phyloP scores from a whole-genome alignment of 768 basidiomycete species.

The Serendipita sp. region DNA sequence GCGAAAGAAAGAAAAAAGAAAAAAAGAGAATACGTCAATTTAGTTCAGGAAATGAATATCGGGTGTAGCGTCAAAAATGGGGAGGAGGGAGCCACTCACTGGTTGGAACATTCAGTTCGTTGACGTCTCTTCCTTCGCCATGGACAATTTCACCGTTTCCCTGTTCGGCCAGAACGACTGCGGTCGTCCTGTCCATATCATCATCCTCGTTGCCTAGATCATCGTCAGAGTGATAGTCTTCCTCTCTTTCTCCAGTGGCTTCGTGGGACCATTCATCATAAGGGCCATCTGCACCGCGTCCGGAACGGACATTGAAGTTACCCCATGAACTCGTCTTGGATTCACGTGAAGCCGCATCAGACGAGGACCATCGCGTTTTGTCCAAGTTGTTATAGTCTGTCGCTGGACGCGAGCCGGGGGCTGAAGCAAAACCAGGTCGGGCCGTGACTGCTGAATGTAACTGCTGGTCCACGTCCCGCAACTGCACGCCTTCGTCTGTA shows the following conservation, averaged over 20 bases:
- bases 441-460: slow-evolving; percentile 7
- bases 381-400: not conserved
- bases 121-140: slow-evolving; percentile 44
- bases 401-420: not conserved
- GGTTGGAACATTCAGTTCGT: slow-evolving; percentile 47
- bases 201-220: slow-evolving; percentile 40
- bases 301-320: not conserved
- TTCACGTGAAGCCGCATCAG: not conserved
- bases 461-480: slow-evolving; percentile 22
- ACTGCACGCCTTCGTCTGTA: slow-evolving; percentile 46
- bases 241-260: slow-evolving; percentile 20
- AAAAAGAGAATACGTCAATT: not conserved
- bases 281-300: not conserved
- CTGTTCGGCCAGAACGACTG: slow-evolving; percentile 65
- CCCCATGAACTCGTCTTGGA: slow-evolving; percentile 7
- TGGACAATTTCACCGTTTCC: slow-evolving; percentile 71
- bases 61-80: not conserved
- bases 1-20: not conserved
- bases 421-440: not conserved
- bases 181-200: slow-evolving; percentile 37
- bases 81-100: slow-evolving; percentile 32
- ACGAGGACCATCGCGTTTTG: not conserved
- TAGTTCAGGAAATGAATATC: too few relatives aligned
- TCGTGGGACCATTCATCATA: slow-evolving; percentile 11
- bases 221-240: slow-evolving; percentile 17